Evolutionary conservation across 176 grass and related monocot genomes (phyloP), one percentile per base, ranked within the genome.

Genomic region (Zoysia japonica): DNA sequence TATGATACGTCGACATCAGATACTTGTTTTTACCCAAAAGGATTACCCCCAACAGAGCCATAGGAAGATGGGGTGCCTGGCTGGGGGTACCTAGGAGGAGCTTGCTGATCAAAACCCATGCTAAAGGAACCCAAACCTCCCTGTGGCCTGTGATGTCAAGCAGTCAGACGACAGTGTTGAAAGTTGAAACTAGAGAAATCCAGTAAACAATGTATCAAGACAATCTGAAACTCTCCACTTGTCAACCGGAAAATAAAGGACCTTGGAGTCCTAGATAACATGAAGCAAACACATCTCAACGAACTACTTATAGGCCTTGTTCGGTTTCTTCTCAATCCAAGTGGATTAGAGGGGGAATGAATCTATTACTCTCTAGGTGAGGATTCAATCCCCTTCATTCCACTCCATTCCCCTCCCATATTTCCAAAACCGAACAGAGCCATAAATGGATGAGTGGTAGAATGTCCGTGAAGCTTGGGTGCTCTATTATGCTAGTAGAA

Each of bases 11-110:
- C 46, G 41, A 82, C 37, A 57, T 55, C 39, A 48, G 16, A 57
- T 65, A 15, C 54, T 16, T 50, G 28, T 67, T 17, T 76, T 65
- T 82, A 97, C 44, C 94, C 94, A 72, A 94, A 97, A 38, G 94
- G 94, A 80, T 97, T 97, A 80, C 94, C 87, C 67, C 91, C 89
- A 61, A 88, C 82, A 65, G 87, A 62, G 50, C 83, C 75, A 14
- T 90, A 94, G 56, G 87, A 87, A 73, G 84, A 88, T 61, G 85
- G 89, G 5, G 89, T 90, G 82, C 51, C 87, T 76, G 89, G 89
- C 68, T 94, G 91, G 63, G 85, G 75, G 48, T 90, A 92, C 68
- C 85, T 88, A n/a, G 83, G 67, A 76, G 84, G 54, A 70, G 78
- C 80, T 75, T 94, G 86, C 82, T 89, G 89, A 85, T 85, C 89